Evolutionary conservation across 176 grass and related monocot species (phyloP), one percentile per base, ranked within the genome.

Genomic region (Typha latifolia): DNA sequence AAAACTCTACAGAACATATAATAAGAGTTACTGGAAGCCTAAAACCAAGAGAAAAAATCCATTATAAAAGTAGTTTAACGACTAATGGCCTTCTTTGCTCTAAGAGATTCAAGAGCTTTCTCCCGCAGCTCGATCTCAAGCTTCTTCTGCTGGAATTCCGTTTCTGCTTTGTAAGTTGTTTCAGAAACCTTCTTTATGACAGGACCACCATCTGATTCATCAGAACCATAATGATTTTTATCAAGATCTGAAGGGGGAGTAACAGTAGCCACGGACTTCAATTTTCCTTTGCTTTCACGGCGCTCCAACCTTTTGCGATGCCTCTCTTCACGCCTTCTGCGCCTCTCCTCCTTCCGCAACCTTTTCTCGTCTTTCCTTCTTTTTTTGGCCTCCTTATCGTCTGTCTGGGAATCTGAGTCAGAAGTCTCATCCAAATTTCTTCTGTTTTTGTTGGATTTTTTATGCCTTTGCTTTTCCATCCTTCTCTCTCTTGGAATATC

Each of bases 91-190:
- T 93, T 96, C 68, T 90, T 93, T 61, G 83, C 90, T 79, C 82
- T 80, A 69, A 99, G 83, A 61, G 84, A 79, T 75, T 87, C 81
- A 47, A 99, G 89, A 32, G 95, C 95, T 79, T 77, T 99, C 76
- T 87, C 79, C 23, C 89, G 81, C 71, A 99, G 86, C 74, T 90
- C 89, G 59, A 85, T 76, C 85, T 99, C 94, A 64, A 99, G 86
- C 70, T 73, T 90, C 68, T 87, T 84, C 50, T 80, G 85, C 81
- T 90, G 82, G 16, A 79, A 82, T 51, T 82, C 79, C 26, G 62
- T 27, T 34, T 76, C 76, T 79, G 70, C 37, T 37, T 37, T 37
- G 4, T 37, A 4, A 37, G 34, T 37, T 37, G 6, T 6, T 37
- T 37, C 34, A 43, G 37, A 43, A 43, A 6, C 37, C 37, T 43